Base-by-base conservation (phyloP, 208 protist genomes). In the Trypanosoma caninum region DNA sequence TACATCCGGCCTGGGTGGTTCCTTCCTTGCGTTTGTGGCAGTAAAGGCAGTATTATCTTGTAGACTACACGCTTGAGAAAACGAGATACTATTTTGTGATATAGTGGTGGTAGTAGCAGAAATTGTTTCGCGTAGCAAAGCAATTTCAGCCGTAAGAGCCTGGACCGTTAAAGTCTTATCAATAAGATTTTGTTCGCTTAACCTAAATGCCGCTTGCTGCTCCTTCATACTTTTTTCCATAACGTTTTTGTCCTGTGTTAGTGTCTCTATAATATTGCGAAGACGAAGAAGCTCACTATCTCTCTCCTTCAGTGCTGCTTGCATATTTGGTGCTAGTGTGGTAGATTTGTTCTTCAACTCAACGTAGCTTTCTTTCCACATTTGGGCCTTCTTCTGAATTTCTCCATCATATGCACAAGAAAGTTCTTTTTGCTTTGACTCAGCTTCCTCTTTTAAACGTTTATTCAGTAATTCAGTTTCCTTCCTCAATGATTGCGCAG, bases 361-460 rank as follows among this genome's bases (percentile, higher is more conserved):
- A 20, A 76, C 73, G 46, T 73, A 79, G 20, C 60, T 76, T 6
- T 66, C 35, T 51, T 82, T 82, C 78, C 79, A 86, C 53, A 86
- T 70, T 52, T 82, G 54, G 4, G 77, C 48, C 8, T 57, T 53
- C 40, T 72, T 65, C 8, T 65, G 72, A 16, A 46, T 57, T 31
- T 84, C 78, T 47, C 86, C 78, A 2, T 72, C 35, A 47, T 84
- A n/a, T n/a, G n/a, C 75, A 11, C 75, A 69, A 10, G 66, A 69
- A 27, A 79, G 59, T 48, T 82, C 73, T 16, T 69, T 70, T 44
- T 78, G 52, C 41, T 77, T 76, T 37, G 74, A 48, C 31, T 85
- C 80, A 45, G 65, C 73, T 53, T 90, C 87, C 6, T 71, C 58
- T 6, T 77, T 52, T 42, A 80, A 56, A 18, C 78, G 60, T 38